phyloP scores from a whole-genome alignment of 83 land plant species.

The Thuja plicata region DNA sequence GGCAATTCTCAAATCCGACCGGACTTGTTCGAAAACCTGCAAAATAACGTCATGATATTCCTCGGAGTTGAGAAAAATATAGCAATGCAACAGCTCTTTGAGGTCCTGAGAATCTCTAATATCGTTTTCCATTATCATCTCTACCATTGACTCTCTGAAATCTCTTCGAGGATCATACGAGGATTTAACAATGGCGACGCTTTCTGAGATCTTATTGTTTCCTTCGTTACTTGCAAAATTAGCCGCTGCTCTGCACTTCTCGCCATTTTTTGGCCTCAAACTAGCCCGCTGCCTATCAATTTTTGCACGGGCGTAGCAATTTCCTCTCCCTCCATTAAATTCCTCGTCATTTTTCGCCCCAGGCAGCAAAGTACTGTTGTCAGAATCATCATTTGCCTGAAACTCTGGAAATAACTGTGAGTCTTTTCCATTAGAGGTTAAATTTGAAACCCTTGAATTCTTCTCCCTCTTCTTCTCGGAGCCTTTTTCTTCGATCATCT shows the following conservation, averaged over 20 bases:
- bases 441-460: not conserved
- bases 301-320: not conserved
- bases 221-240: not conserved
- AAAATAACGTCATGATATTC: constrained; percentile 36
- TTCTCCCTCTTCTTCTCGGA: not conserved
- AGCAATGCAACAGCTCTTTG: constrained; percentile 38
- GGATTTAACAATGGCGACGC: constrained; percentile 39
- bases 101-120: constrained; percentile 25
- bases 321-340: not conserved
- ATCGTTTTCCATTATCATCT: constrained; percentile 40
- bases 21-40: constrained; percentile 26
- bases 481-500: constrained; percentile 9
- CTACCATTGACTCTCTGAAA: constrained; percentile 49
- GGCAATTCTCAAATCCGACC: constrained; percentile 17
- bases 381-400: not conserved
- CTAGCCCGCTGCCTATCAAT: not conserved
- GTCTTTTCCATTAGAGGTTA: not conserved
- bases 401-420: not conserved
- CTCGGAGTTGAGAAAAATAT: constrained; percentile 38
- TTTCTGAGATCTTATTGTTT: constrained; percentile 22
- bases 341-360: not conserved
- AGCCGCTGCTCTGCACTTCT: not conserved
- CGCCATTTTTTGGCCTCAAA: not conserved
- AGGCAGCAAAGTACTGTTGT: not conserved
- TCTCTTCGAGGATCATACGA: constrained; percentile 39